phyloP scores from a whole-genome alignment of 177 flowering plant genomes.

The Vitis hybrid region DNA sequence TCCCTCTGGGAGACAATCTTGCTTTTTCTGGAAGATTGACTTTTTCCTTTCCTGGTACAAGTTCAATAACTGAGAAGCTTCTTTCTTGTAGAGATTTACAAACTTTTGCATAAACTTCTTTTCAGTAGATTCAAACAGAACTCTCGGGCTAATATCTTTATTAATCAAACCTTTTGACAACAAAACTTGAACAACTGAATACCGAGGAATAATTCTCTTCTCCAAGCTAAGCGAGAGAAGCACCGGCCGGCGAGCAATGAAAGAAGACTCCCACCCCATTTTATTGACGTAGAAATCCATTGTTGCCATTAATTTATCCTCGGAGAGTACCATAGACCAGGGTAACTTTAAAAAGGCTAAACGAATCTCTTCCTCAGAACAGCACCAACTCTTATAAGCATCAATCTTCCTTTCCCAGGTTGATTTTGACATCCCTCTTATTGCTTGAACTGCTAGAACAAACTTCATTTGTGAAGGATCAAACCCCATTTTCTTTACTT shows the following conservation, averaged over 20 bases:
- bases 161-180: conserved; percentile 12
- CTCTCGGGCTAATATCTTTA: neutral
- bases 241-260: neutral
- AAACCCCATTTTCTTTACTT: conserved; percentile 16
- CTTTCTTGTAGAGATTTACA: neutral
- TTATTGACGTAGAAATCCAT: conserved; percentile 17
- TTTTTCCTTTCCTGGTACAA: no score
- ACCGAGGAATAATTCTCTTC: conserved; percentile 18
- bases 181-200: conserved; percentile 10
- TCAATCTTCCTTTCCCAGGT: conserved; percentile 14
- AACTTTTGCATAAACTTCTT: conserved; percentile 6
- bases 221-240: conserved; percentile 10
- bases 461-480: conserved; percentile 3
- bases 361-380: conserved; percentile 18
- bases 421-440: neutral
- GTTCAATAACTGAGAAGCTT: no score
- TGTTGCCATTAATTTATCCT: conserved; percentile 9
- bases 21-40: no score
- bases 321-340: conserved; percentile 7
- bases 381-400: conserved; percentile 20
- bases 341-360: conserved; percentile 18
- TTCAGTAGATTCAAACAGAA: neutral
- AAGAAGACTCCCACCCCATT: conserved; percentile 9
- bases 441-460: neutral
- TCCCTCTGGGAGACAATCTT: no score